phyloP scores from a whole-genome alignment of 2,329 filamentous ascomycete genomes.

The Aspergillus piperis region DNA sequence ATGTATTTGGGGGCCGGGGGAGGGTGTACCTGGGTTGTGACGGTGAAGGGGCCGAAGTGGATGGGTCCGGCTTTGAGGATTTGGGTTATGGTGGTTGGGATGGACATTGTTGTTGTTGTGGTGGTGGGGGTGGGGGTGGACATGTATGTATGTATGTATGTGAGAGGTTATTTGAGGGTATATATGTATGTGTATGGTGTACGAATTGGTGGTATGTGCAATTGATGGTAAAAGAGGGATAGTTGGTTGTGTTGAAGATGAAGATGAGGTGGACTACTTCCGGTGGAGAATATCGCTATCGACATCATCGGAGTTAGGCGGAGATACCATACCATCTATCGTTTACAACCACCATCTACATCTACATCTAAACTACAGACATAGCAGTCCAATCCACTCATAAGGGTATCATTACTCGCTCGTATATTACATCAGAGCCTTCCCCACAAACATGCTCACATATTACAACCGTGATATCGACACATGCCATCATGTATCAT shows the following conservation, averaged over 20 bases:
- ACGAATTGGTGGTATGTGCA: neutral
- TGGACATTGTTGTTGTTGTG: slow-evolving; percentile 12
- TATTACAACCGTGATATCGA: slow-evolving; percentile 22
- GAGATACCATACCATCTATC: neutral
- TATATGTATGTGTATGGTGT: neutral
- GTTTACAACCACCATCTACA: too few relatives aligned
- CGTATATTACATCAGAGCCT: slow-evolving; percentile 24
- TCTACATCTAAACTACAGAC: neutral
- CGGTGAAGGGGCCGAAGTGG: slow-evolving; percentile 74
- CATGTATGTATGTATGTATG: neutral
- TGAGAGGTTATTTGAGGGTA: neutral
- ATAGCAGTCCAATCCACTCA: neutral
- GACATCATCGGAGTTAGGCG: neutral
- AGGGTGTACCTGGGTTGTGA: slow-evolving; percentile 66
- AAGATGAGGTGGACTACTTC: neutral
- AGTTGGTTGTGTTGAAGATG: neutral
- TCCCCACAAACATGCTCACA: slow-evolving; percentile 10
- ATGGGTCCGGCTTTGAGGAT: slow-evolving; percentile 47
- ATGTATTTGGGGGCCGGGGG: too few relatives aligned
- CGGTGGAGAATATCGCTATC: neutral
- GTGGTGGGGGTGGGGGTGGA: neutral
- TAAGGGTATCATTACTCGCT: slow-evolving; percentile 26
- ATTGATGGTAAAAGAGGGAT: neutral
- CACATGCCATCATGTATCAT: slow-evolving; percentile 16
- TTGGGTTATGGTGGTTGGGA: slow-evolving; percentile 23